A percentile compares a stretch with the other conserved stretches of the same genome.
phyloP scores from a whole-genome alignment of 2,329 filamentous ascomycete genomes.

The Coniochaeta prunicola region DNA sequence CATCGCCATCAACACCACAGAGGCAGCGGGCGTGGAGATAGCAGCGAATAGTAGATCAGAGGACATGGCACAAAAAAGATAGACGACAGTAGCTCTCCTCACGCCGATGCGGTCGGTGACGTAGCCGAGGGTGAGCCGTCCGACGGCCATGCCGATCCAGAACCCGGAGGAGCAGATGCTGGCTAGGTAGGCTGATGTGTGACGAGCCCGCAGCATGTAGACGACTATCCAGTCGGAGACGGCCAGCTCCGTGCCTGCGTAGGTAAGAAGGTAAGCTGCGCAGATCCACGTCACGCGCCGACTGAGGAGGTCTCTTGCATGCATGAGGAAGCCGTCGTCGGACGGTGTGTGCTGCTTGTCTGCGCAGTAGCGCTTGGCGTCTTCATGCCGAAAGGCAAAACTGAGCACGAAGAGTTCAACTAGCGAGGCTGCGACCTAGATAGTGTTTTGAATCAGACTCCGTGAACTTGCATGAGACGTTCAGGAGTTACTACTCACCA shows the following conservation, averaged over 20 bases:
- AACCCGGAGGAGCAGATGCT: slow-evolving; percentile 33
- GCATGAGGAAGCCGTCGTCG: neutral
- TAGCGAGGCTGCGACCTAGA: too few relatives aligned
- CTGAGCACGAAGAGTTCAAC: slow-evolving; percentile 19
- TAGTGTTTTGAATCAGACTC: too few relatives aligned
- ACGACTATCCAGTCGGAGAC: slow-evolving; percentile 38
- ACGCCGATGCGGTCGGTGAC: slow-evolving; percentile 24
- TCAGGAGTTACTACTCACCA: too few relatives aligned
- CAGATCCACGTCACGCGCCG: slow-evolving; percentile 31
- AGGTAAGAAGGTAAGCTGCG: slow-evolving; percentile 32
- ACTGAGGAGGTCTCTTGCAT: slow-evolving; percentile 18
- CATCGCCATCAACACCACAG: too few relatives aligned
- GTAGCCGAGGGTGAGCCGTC: slow-evolving; percentile 23
- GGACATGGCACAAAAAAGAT: too few relatives aligned
- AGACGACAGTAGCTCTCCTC: too few relatives aligned
- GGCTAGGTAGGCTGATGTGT: slow-evolving; percentile 25
- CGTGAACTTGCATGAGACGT: too few relatives aligned
- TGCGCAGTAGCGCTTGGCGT: neutral
- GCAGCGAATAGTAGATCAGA: too few relatives aligned
- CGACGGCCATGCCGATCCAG: slow-evolving; percentile 35
- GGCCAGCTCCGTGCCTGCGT: slow-evolving; percentile 34
- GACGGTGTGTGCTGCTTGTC: neutral
- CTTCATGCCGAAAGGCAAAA: slow-evolving; percentile 26
- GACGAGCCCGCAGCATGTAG: slow-evolving; percentile 31
- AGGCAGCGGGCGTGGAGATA: too few relatives aligned